phyloP scores from a whole-genome alignment of 495 filamentous ascomycete genomes.

The Daldinia caldariorum region DNA sequence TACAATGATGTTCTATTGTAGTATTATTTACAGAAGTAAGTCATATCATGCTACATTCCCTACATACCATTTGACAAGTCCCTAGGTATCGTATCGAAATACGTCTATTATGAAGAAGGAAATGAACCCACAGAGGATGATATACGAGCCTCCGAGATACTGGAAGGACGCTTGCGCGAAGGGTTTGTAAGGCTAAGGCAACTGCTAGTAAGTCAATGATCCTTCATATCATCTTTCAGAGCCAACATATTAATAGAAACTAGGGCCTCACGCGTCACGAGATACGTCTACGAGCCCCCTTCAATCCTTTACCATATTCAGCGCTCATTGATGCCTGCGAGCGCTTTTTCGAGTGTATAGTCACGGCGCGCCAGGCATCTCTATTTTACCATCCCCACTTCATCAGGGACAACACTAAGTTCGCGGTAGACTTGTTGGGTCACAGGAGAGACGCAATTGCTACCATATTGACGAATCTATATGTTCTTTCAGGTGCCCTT shows the following conservation, averaged over 20 bases:
- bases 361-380: conserved; percentile 66
- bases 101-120: conserved; percentile 65
- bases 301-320: conserved; percentile 65
- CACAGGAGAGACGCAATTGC: conserved; percentile 66
- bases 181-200: conserved; percentile 68
- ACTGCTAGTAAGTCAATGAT: conserved; percentile 54
- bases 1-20: conserved; percentile 64
- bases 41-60: background rate
- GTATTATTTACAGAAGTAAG: conserved; percentile 61
- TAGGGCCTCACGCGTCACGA: conserved; percentile 65
- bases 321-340: conserved; percentile 64
- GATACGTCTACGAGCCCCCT: conserved; percentile 65
- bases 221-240: background rate
- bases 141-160: conserved; percentile 63
- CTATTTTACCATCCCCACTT: conserved; percentile 64
- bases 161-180: conserved; percentile 66
- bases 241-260: conserved; percentile 1
- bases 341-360: conserved; percentile 66
- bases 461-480: conserved; percentile 66
- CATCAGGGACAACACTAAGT: conserved; percentile 55
- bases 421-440: conserved; percentile 55
- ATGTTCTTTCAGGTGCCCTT: conserved; percentile 64
- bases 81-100: conserved; percentile 63
- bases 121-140: conserved; percentile 60
- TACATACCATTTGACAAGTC: conserved; percentile 1